These are phyloP conservation scores for Prunus dulcis DNA, from an alignment of 306 rosid genomes.

Conservation along the genomic window DNA sequence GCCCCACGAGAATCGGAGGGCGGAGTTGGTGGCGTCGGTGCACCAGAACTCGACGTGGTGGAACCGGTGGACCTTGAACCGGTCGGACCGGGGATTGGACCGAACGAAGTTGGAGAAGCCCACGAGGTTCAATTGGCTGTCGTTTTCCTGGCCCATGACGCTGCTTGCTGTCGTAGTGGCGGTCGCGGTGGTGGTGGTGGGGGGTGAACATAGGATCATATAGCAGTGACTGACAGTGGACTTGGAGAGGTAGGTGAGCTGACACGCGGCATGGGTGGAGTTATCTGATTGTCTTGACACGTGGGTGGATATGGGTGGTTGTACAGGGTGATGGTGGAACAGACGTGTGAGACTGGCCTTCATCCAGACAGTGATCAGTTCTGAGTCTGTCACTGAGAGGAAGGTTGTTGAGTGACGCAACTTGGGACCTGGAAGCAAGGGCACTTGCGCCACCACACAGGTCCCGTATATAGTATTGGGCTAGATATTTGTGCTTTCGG, in stretches of 20 bases:
- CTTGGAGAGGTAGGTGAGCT: not conserved
- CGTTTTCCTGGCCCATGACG: slow-evolving; percentile 39
- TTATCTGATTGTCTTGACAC: not conserved
- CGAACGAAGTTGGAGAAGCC: slow-evolving; percentile 75
- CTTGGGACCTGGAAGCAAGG: too few relatives aligned
- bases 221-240: not conserved
- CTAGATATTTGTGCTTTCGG: too few relatives aligned
- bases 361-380: not conserved
- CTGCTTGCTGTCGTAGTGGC: not conserved
- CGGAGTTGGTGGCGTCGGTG: slow-evolving; percentile 74
- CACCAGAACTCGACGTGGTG: slow-evolving; percentile 93
- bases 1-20: slow-evolving; percentile 79
- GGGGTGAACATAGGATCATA: not conserved
- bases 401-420: not conserved
- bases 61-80: slow-evolving; percentile 59
- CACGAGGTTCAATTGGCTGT: slow-evolving; percentile 34
- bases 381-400: not conserved
- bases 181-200: not conserved
- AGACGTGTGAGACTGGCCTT: not conserved
- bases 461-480: too few relatives aligned
- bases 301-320: not conserved
- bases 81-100: slow-evolving; percentile 69
- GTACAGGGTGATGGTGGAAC: not conserved
- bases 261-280: not conserved
- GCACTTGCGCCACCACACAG: too few relatives aligned